phyloP scores from a whole-genome alignment of 129 eudicot genomes.

The Cynara cardunculus region DNA sequence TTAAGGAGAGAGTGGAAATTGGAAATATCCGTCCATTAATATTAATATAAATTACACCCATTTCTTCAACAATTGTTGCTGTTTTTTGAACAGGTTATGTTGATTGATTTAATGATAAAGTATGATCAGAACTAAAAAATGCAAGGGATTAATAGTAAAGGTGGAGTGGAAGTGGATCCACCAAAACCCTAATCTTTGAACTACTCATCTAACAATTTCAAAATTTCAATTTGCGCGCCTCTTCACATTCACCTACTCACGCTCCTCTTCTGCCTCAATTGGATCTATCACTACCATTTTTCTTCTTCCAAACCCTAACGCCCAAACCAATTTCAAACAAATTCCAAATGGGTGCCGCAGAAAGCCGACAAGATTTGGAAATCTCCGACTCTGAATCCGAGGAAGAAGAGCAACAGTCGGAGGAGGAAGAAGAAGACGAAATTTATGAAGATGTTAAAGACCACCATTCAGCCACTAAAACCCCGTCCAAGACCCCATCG shows the following conservation, averaged over 20 bases:
- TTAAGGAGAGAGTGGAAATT: too few species aligned
- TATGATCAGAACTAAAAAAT: too few species aligned
- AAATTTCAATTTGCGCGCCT: constrained; percentile 47
- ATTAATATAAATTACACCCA: too few species aligned
- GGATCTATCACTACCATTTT: not conserved
- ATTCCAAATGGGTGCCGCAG: constrained; percentile 53
- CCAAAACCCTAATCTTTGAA: constrained; percentile 21
- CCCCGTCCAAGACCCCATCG: constrained; percentile 54
- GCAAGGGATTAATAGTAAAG: too few species aligned
- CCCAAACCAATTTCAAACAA: not conserved
- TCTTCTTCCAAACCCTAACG: not conserved
- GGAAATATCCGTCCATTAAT: too few species aligned
- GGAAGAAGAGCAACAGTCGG: constrained; percentile 23
- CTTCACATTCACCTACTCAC: constrained; percentile 15
- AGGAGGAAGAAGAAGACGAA: constrained; percentile 33
- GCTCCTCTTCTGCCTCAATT: constrained; percentile 25
- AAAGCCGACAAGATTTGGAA: constrained; percentile 66
- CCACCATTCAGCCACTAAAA: constrained; percentile 35
- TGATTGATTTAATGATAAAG: too few species aligned
- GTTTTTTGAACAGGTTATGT: too few species aligned
- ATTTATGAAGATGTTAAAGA: constrained; percentile 33
- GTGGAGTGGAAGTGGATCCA: not conserved
- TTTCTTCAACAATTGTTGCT: too few species aligned
- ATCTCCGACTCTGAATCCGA: constrained; percentile 62
- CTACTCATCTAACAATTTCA: constrained; percentile 12